Conservation (phyloP, 108 stramenopile species). For the Nitzschia inconspicua region DNA sequence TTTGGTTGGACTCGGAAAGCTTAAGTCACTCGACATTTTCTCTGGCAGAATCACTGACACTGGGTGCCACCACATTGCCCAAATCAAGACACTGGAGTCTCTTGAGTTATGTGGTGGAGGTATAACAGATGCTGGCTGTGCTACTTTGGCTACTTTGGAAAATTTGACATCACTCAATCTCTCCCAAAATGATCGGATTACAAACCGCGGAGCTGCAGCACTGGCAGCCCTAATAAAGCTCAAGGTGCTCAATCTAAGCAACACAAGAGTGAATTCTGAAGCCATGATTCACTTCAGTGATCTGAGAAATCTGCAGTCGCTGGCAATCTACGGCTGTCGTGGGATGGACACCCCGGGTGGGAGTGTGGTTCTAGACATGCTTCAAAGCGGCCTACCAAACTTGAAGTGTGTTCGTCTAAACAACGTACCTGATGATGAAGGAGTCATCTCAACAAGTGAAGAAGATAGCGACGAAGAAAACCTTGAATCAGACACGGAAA, state of each 20-base stretch:
- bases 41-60: conserved; percentile 73
- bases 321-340: conserved; percentile 73
- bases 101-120: conserved; percentile 85
- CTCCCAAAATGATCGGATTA: conserved; percentile 81
- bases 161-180: conserved; percentile 70
- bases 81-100: conserved; percentile 76
- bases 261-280: conserved; percentile 65
- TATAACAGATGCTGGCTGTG: conserved; percentile 71
- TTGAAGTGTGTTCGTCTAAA: conserved; percentile 73
- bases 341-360: conserved; percentile 51
- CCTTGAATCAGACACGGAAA: conserved; percentile 6
- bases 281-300: conserved; percentile 62
- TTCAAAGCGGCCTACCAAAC: conserved; percentile 65
- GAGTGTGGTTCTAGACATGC: conserved; percentile 29
- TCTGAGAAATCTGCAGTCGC: conserved; percentile 52
- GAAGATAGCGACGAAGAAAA: conserved; percentile 20
- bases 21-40: conserved; percentile 77
- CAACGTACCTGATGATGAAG: conserved; percentile 55
- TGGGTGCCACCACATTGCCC: conserved; percentile 66
- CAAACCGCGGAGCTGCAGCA: conserved; percentile 73
- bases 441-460: conserved; percentile 17
- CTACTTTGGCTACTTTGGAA: conserved; percentile 55
- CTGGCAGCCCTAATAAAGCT: conserved; percentile 69
- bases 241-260: conserved; percentile 75
- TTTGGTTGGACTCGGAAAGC: conserved; percentile 41